phyloP scores from a whole-genome alignment of 1,139 yeast genomes.

The Nakaseomyces kungkrabaensis region DNA sequence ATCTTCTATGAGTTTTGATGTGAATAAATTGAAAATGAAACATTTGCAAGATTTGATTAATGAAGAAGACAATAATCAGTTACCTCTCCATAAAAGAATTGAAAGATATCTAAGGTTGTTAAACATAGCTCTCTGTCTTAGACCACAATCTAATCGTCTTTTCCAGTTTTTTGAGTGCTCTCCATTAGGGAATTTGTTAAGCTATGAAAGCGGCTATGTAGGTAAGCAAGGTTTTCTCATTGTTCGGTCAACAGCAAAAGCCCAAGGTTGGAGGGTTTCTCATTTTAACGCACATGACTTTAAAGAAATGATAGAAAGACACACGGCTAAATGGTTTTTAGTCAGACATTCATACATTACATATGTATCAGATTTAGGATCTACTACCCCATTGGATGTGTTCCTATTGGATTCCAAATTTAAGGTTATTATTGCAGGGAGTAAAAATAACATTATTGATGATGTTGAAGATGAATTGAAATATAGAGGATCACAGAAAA shows the following conservation, averaged over 20 bases:
- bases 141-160: slow-evolving; percentile 72
- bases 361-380: slow-evolving; percentile 75
- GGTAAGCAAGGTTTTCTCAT: slow-evolving; percentile 87
- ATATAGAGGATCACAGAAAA: slow-evolving; percentile 20
- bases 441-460: slow-evolving; percentile 22
- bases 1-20: slow-evolving; percentile 10
- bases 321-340: slow-evolving; percentile 86
- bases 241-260: slow-evolving; percentile 69
- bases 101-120: slow-evolving; percentile 58
- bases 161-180: slow-evolving; percentile 86
- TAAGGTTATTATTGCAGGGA: slow-evolving; percentile 44
- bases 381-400: slow-evolving; percentile 85
- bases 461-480: slow-evolving; percentile 26
- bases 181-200: slow-evolving; percentile 72
- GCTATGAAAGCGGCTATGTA: slow-evolving; percentile 69
- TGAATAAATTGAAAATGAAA: slow-evolving; percentile 20
- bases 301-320: slow-evolving; percentile 78
- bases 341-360: slow-evolving; percentile 76
- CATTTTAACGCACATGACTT: slow-evolving; percentile 75
- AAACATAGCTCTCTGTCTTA: slow-evolving; percentile 48
- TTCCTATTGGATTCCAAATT: slow-evolving; percentile 72
- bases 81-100: slow-evolving; percentile 32
- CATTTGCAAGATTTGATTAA: slow-evolving; percentile 27
- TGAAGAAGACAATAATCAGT: slow-evolving; percentile 19
- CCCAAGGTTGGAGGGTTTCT: slow-evolving; percentile 94